phyloP scores from a whole-genome alignment of 495 filamentous ascomycete species.

The Talaromyces stipitatus region DNA sequence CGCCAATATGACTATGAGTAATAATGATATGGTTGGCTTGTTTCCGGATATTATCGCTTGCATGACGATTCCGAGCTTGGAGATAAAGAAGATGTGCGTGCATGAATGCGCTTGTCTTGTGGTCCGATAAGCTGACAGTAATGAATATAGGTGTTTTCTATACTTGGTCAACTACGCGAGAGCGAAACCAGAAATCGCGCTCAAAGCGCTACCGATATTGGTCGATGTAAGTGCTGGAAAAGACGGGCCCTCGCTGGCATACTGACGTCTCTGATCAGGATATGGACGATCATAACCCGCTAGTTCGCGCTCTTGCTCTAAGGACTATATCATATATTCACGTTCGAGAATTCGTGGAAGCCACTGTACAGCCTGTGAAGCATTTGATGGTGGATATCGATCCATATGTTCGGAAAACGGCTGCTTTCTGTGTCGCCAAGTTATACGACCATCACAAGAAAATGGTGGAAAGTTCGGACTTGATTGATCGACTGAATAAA shows the following conservation, averaged over 20 bases:
- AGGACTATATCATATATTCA: conserved; percentile 97
- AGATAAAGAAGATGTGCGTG: conserved; percentile 99
- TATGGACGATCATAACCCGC: conserved; percentile 86
- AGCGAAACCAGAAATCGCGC: conserved; percentile 87
- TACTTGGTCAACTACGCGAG: conserved; percentile 96
- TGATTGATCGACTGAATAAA: conserved; percentile 86
- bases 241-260: background rate
- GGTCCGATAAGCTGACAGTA: conserved; percentile 12
- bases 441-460: conserved; percentile 92
- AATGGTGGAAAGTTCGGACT: conserved; percentile 80
- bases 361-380: conserved; percentile 78
- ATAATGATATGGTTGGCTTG: conserved; percentile 97
- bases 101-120: background rate
- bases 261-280: conserved; percentile 50
- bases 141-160: conserved; percentile 74
- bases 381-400: conserved; percentile 78
- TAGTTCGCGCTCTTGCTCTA: conserved; percentile 86
- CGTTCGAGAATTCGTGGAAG: conserved; percentile 91
- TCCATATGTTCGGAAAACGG: conserved; percentile 96
- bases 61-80: conserved; percentile 88
- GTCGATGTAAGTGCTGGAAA: conserved; percentile 52
- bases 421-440: conserved; percentile 94
- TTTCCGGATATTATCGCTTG: conserved; percentile 93
- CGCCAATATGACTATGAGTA: conserved; percentile 99
- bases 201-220: conserved; percentile 86